These are phyloP conservation scores for Corylus avellana DNA, from an alignment of 306 rosid species.

Conservation along the genomic window DNA sequence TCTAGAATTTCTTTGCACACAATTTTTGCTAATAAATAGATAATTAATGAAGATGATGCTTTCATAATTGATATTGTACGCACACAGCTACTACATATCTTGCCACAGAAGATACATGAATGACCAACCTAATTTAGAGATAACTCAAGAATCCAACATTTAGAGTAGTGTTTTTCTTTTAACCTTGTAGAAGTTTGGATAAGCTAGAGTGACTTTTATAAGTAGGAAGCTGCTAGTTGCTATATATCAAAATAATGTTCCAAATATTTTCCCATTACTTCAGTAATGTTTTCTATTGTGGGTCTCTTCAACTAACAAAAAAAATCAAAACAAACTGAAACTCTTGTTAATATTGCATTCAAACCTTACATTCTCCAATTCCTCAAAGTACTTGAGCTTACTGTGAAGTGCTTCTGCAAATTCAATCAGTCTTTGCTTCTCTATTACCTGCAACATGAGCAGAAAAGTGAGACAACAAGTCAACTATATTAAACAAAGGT, in stretches of 20 bases:
- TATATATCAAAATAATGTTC: not conserved
- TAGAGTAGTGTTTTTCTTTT: not conserved
- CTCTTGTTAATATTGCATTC: conserved; percentile 76
- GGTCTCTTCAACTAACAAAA: not conserved
- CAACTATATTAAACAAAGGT: conserved; percentile 26
- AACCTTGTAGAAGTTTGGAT: not conserved
- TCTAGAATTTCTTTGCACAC: too few relatives aligned
- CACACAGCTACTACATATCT: not conserved
- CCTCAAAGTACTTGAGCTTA: conserved; percentile 95
- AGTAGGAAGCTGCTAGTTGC: not conserved
- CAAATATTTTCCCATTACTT: not conserved
- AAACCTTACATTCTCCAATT: conserved; percentile 99
- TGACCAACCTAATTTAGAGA: not conserved
- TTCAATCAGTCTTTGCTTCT: conserved; percentile 88
- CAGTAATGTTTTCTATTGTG: not conserved
- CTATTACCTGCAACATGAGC: conserved; percentile 64
- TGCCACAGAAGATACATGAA: not conserved
- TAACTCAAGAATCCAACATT: not conserved
- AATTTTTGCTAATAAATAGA: not conserved
- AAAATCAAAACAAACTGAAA: conserved; percentile 27
- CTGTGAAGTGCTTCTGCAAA: conserved; percentile 92
- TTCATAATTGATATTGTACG: not conserved
- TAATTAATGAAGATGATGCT: not conserved
- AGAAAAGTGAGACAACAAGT: conserved; percentile 20
- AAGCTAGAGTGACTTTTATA: not conserved